Base-by-base conservation (phyloP, 345 rosid species). In the Microcos paniculata region DNA sequence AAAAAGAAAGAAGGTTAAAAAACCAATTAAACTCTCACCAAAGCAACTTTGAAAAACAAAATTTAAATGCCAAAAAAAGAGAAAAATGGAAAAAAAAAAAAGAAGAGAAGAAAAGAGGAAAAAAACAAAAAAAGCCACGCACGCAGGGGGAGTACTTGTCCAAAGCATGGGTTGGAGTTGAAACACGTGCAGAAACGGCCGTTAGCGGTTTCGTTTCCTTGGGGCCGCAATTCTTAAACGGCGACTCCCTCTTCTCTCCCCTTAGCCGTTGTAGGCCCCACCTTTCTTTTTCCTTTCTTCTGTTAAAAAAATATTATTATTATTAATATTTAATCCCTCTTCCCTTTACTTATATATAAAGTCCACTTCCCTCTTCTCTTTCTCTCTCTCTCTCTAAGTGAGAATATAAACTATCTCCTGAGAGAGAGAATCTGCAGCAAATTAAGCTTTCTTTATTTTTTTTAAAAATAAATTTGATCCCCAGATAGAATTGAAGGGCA, bases 141-240 rank as follows among this genome's bases (percentile, higher is more conserved):
- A 51, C 56, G 62, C 62, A 53, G 11, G 40, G 61, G 21, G 43
- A 18, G 62, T 70, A 70, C 61, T 70, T 71, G 74, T 53, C 33
- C n/a, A 35, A 23, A 35, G 49, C 62, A 21, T 33, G 62, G 59
- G 30, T 33, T 46, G 24, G 74, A 49, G 49, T 28, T 16, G 74
- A 21, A 70, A 70, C 42, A 56, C 75, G 55, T 26, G 19, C 74
- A 42, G 28, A 57, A 56, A 72, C 40, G 51, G 38, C 65, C 51
- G 74, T 58, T 42, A 40, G 42, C 53, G 48, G 66, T 57, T 72
- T 72, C 26, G 38, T 23, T 57, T 40, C 51, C 13, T 24, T 26
- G 75, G 75, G 66, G 33, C 52, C 24, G 8, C 24, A 72, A 40
- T 40, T n/a, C 40, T 2, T 53, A 13, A 57, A 24, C 62, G 72